phyloP scores from a whole-genome alignment of 2,329 filamentous ascomycete species.

The Botrytis hyacinthi region DNA sequence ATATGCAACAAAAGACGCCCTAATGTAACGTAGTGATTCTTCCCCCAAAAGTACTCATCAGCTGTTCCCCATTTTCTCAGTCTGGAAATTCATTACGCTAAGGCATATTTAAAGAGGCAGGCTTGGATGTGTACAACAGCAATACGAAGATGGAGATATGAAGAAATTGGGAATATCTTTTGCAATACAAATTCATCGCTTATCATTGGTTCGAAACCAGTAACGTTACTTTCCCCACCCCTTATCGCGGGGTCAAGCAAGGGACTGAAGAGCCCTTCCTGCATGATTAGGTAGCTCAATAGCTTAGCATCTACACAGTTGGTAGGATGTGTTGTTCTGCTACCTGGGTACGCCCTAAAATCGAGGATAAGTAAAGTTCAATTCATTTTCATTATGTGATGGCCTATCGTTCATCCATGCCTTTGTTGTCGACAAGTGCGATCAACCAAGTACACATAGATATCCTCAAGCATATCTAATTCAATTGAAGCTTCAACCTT shows the following conservation, averaged over 20 bases:
- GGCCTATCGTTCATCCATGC: not conserved
- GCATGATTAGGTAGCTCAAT: not conserved
- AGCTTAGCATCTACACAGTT: not conserved
- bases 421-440: not conserved
- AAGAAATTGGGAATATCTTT: not conserved
- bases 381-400: not conserved
- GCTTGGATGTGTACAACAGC: no score
- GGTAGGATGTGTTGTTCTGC: not conserved
- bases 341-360: not conserved
- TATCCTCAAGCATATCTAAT: not conserved
- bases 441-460: not conserved
- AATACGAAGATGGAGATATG: not conserved
- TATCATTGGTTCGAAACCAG: not conserved
- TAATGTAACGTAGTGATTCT: slow-evolving; percentile 5
- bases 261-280: not conserved
- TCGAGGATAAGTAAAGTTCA: not conserved
- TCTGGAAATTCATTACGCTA: not conserved
- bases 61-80: slow-evolving; percentile 1
- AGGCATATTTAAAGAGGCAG: not conserved
- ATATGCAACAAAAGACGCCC: not conserved
- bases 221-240: slow-evolving; percentile 13
- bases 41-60: not conserved
- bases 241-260: slow-evolving; percentile 9
- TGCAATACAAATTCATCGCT: slow-evolving; percentile 1
- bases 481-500: not conserved